Base-by-base conservation (phyloP, 441 rosid genomes). In the Gossypium davidsonii region DNA sequence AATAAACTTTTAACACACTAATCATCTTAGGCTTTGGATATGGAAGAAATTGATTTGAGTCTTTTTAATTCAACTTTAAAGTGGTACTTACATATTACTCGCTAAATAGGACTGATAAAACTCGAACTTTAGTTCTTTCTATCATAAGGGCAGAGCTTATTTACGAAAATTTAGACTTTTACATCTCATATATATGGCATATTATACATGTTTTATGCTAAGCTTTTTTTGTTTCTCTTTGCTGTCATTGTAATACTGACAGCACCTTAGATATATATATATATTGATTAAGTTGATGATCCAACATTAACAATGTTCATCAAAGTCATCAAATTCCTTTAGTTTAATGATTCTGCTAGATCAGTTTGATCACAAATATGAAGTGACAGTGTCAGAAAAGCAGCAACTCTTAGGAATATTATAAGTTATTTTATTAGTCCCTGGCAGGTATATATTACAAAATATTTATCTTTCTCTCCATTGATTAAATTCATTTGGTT, bases 251-350 rank as follows among this genome's bases (percentile, higher is more conserved):
- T 57, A 44, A 25, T 56, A 23, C 55, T 66, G 69, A 37, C 44
- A 57, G 39, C 37, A 46, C 21, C 52, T 9, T 67, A 2, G 37
- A 26, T 26, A 26, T 26, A 26, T 26, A 56, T 6, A 37, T n/a
- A 28, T 70, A n/a, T 65, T 65, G 57, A 68, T 72, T 73, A 52
- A 79, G 76, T 79, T 81, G 76, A 69, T 78, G 79, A 84, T 81
- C 83, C 82, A 76, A 81, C 73, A 63, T 31, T 49, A 60, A 55
- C 26, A 51, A 71, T 74, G 70, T 17, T 77, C 78, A 79, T 68
- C 78, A 82, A 77, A 61, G 60, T 76, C 71, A 76, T 72, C 74
- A 56, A 37, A 48, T 64, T 73, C 44, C 63, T 74, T 74, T 70
- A 65, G 37, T 77, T 66, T 74, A 55, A 20, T 58, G 51, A 20